Evolutionary conservation across 331 rosid genomes (phyloP), one percentile per base, ranked within the genome.

Genomic region (Quercus tomentella): DNA sequence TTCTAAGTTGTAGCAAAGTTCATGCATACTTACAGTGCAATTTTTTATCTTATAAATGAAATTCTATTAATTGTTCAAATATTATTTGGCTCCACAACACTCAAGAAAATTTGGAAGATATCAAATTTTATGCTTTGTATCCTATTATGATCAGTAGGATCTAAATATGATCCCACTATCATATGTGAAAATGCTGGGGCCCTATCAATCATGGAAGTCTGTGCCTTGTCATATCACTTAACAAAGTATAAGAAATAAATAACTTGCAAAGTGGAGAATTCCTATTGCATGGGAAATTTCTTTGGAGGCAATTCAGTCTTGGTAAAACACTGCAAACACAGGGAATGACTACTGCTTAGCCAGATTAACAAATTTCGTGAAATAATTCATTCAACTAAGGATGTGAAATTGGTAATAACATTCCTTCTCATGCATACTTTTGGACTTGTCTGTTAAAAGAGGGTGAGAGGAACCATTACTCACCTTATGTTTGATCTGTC

Each of bases 241-340:
- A 41, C 2, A 41, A 41, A 41, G 49, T 41, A 41, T 41, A 41
- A 70, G 11, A 26, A 9, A n/a, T 18, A n/a, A 70, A 79, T 4
- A 28, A 35, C 23, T 67, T 82, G 73, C 86, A 73, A 12, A 15
- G 51, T 3, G 82, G 86, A 31, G 15, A 2, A 56, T 75, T 15
- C 76, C 87, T 76, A 22, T 68, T 56, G 86, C 83, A 82, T 2
- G 82, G 80, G 45, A 73, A 82, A 37, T 69, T 35, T 68, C 80
- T 78, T 14, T 82, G 83, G 21, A 82, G 83, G 66, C 86, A 82
- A 60, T 79, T 30, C 71, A 83, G 52, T 43, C 81, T 58, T 10
- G 51, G 71, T 56, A 75, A 20, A 61, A 28, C 41, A 71, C 86
- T 83, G 80, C 77, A 74, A 57, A 22, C 26, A 56, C 16, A 45